Evolutionary conservation across 805 yeast species (phyloP), one percentile per base, ranked within the genome.

Genomic region (Metschnikowia anglica): DNA sequence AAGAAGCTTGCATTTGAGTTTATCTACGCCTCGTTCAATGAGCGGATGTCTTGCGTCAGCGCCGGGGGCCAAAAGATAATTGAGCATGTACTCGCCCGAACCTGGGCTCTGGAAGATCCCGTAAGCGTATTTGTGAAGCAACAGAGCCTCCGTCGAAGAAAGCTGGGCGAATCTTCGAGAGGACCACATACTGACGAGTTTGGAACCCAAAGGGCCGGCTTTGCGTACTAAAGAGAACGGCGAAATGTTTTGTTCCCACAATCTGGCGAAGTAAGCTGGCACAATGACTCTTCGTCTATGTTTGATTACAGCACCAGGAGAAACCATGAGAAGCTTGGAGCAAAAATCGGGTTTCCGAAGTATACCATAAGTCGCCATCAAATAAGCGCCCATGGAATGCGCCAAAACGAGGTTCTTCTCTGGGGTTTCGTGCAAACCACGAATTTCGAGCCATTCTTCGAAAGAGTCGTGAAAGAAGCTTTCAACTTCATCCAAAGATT

Each of bases 311-410:
- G 95, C 97, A 0, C 95, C 98, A 0, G 98, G 98, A 0, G 96
- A 85, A 5, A 88, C 83, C 69, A 90, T 73, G n/a, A 89, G 58
- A 26, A 91, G 58, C 53, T 83, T 84, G 36, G 73, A 68, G 48
- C 90, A 83, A 34, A 80, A 76, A 2, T 70, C 64, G 0, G 91
- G 88, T 39, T 59, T 49, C 48, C 73, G 65, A 41, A 73, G 71
- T 41, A 81, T 69, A 3, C 87, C 84, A 53, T 88, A 85, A 4
- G 83, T 63, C 0, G 83, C 76, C 59, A 85, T 77, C 17, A 91
- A 55, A 58, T 90, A 91, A 0, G 95, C 97, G 4, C 99, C 99
- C 77, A 93, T 73, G 0, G 97, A 89, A 64, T 91, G 99, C 1
- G 96, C 95, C 62, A 81, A 77, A 33, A 79, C 74, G 39, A 83